Percentiles rank a stretch among this genome's conserved stretches.
Conservation (phyloP, 192 early-diverging fungal species). For the Thoreauomyces humboldtii region DNA sequence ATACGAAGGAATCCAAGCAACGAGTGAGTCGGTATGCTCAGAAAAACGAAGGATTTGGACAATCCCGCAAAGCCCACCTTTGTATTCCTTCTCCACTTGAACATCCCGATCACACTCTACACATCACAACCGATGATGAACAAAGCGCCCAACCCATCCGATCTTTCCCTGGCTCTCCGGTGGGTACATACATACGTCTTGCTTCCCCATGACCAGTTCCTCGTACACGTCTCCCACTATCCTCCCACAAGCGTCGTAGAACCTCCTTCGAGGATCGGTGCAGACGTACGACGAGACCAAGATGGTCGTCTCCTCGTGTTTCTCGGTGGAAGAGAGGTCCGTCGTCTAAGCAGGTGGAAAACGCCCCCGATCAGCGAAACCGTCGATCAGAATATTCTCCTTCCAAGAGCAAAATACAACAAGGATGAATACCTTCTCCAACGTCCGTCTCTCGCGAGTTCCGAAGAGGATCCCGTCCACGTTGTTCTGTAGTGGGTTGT, state of each 20-base stretch:
- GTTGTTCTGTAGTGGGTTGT: background rate
- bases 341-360: slow-evolving; percentile 2
- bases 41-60: background rate
- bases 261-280: background rate
- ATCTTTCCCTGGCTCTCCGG: background rate
- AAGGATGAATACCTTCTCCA: background rate
- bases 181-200: slow-evolving; percentile 3
- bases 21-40: no score
- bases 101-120: slow-evolving; percentile 8
- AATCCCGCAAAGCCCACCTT: background rate
- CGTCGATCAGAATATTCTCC: no score
- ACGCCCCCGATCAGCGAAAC: no score
- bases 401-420: background rate
- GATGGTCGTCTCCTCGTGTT: background rate
- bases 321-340: slow-evolving; percentile 6
- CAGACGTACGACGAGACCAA: slow-evolving; percentile 1
- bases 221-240: slow-evolving; percentile 4
- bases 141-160: background rate
- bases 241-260: background rate
- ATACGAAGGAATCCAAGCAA: no score
- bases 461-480: slow-evolving; percentile 12
- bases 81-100: slow-evolving; percentile 17
- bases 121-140: no score
- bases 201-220: background rate
- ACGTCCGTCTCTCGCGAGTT: background rate